These are phyloP conservation scores for Metschnikowia continentalis DNA, from an alignment of 805 yeast genomes.

Conservation along the genomic window DNA sequence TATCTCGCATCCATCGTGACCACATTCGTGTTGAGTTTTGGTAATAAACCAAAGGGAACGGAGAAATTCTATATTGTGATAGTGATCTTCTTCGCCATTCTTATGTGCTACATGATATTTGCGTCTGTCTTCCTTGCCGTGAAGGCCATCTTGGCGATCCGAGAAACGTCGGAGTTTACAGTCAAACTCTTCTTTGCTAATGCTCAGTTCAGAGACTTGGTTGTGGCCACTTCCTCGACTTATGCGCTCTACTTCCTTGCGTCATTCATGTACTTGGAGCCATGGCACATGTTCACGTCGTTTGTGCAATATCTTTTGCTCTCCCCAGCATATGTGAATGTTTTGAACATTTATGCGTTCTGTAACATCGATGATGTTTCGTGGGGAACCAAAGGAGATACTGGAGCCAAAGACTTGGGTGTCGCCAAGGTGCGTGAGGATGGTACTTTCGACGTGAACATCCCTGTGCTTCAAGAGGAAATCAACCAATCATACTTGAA, in stretches of 20 bases:
- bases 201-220: constrained; percentile 43
- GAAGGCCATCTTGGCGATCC: constrained; percentile 41
- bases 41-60: constrained; percentile 62
- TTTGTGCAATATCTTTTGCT: constrained; percentile 48
- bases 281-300: constrained; percentile 62
- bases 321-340: constrained; percentile 51
- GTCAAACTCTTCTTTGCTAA: constrained; percentile 44
- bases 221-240: constrained; percentile 57
- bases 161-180: constrained; percentile 35
- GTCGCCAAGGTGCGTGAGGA: constrained; percentile 49
- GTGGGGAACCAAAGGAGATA: constrained; percentile 72
- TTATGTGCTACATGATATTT: constrained; percentile 56
- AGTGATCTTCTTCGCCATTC: constrained; percentile 53
- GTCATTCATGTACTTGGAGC: constrained; percentile 56
- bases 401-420: constrained; percentile 56
- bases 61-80: constrained; percentile 49
- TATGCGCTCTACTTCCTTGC: constrained; percentile 59
- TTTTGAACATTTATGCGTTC: constrained; percentile 62
- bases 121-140: constrained; percentile 58
- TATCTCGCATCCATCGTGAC: constrained; percentile 54
- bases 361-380: constrained; percentile 70
- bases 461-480: constrained; percentile 46
- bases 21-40: constrained; percentile 60
- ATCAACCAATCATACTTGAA: constrained; percentile 50
- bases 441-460: constrained; percentile 53